These are phyloP conservation scores for Silene coronaria DNA, from an alignment of 179 eudicot genomes.

Conservation along the genomic window DNA sequence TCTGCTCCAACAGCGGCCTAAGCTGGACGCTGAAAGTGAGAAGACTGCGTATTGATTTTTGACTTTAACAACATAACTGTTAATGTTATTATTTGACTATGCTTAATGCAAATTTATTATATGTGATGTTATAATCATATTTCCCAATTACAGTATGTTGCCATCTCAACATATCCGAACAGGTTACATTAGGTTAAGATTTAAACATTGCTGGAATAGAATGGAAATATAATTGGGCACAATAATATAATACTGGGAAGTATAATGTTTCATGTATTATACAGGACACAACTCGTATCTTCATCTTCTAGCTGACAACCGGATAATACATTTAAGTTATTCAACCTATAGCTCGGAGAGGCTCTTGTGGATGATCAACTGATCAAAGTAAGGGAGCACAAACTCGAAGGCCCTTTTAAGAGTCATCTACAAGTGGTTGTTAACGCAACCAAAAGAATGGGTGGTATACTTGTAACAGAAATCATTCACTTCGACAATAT, in stretches of 20 bases:
- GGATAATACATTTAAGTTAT: not conserved
- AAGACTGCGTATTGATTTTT: too few species aligned
- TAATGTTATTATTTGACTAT: not conserved
- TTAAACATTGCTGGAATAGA: too few species aligned
- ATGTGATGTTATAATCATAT: too few species aligned
- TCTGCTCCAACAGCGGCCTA: slow-evolving; percentile 24
- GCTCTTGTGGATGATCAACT: not conserved
- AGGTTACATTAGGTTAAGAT: too few species aligned
- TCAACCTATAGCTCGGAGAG: not conserved
- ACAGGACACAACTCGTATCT: not conserved
- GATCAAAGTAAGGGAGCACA: too few species aligned
- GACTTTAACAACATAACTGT: not conserved
- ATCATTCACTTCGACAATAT: slow-evolving; percentile 5
- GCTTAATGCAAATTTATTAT: too few species aligned
- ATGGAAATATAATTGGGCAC: too few species aligned
- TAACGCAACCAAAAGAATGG: slow-evolving; percentile 3
- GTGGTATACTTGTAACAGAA: not conserved
- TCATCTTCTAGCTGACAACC: not conserved
- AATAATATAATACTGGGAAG: not conserved
- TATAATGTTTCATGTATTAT: not conserved
- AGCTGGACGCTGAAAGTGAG: too few species aligned
- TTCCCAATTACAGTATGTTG: too few species aligned
- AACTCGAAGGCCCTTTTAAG: not conserved
- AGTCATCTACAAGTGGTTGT: not conserved
- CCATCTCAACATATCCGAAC: too few species aligned